Base-by-base conservation (phyloP, 2,329 filamentous ascomycete genomes). In the Colletotrichum eremochloae region DNA sequence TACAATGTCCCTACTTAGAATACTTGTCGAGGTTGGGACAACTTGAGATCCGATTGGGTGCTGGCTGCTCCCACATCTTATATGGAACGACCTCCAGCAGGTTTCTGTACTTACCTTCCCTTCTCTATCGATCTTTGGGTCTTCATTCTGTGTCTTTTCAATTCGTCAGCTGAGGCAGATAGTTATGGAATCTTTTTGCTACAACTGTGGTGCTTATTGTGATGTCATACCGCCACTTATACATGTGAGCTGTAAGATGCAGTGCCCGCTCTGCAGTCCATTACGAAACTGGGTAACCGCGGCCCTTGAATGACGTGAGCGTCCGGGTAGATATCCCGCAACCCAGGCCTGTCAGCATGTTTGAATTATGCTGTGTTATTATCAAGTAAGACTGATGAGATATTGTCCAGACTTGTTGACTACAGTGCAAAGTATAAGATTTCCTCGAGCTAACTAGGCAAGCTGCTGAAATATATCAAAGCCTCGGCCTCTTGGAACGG, bases 71-170 rank as follows among this genome's bases (percentile, higher is more conserved):
- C 33, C 36, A 44, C 24, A 36, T 6, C 46, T 55, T 44, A 36
- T 31, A 63, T 40, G 31, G 42, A 24, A 31, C 20, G 3, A n/a
- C 15, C 7, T n/a, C 24, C 2, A 1, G 38, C 33, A 3, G 18
- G 33, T 24, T 52, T 52, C 18, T 55, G 65, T 71, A 68, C 8
- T 63, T 60, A 71, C n/a, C n/a, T 71, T 68, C 56, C 8, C 29
- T 68, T 68, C 52, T 53, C 11, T 2, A n/a, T 58, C 52, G 6
- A 36, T 71, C 50, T 18, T 48, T 58, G 55, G 7, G 33, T 46
- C 15, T 0, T 18, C 29, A 15, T n/a, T 20, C 18, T 11, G 12
- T 18, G 11, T 2, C 20, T 29, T 33, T 31, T 18, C 15, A 44
- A 4, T 3, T 68, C 20, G 2, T 40, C 36, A 15, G 3, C 9